Percentiles rank a stretch among this genome's conserved stretches.
phyloP scores from a whole-genome alignment of 1,284 basidiomycete genomes.

The Cutaneotrichosporon sp. region DNA sequence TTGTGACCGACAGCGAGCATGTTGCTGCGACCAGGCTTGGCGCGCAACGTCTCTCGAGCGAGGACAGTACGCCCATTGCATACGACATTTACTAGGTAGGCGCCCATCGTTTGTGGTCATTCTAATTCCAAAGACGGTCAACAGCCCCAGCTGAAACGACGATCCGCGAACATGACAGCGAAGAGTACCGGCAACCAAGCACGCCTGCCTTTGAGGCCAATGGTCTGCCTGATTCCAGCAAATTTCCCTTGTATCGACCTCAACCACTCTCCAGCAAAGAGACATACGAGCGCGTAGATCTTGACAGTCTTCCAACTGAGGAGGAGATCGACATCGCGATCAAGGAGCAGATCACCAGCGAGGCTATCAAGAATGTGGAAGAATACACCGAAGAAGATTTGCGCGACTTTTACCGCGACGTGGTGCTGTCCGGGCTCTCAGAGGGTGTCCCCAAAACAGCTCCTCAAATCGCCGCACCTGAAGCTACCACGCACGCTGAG shows the following conservation, averaged over 20 bases:
- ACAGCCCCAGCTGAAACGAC: too few species aligned
- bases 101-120: too few species aligned
- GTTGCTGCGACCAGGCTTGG: constrained; percentile 22
- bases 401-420: constrained; percentile 28
- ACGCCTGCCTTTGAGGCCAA: neutral
- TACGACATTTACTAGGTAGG: neutral
- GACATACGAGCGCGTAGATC: constrained; percentile 10
- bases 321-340: constrained; percentile 14
- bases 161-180: too few species aligned
- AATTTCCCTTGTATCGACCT: constrained; percentile 20
- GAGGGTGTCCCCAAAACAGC: constrained; percentile 7
- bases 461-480: constrained; percentile 10
- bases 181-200: neutral
- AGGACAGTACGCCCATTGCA: neutral
- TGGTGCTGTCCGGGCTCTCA: constrained; percentile 26
- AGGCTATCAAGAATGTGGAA: constrained; percentile 18
- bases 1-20: neutral
- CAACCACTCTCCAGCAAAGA: neutral
- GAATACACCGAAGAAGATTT: constrained; percentile 29
- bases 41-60: constrained; percentile 11
- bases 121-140: too few species aligned
- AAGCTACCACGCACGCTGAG: constrained; percentile 1
- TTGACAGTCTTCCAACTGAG: constrained; percentile 21
- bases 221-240: constrained; percentile 2
- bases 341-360: constrained; percentile 20